Evolutionary conservation across 108 stramenopile genomes (phyloP).

Genomic region (Epithemia pelagica): DNA sequence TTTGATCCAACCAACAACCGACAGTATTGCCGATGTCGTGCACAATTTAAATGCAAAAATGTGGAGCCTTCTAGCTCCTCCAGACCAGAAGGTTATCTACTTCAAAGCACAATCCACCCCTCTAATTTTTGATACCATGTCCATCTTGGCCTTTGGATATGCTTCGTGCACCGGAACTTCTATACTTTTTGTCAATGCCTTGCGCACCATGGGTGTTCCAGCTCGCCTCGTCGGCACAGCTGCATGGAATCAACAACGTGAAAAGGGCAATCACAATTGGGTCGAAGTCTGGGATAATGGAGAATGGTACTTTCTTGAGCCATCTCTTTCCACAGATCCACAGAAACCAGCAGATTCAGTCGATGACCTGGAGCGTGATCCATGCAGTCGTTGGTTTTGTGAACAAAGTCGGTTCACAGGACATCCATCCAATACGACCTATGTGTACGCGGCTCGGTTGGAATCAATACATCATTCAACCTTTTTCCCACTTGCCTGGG

Average conservation of each 20-base stretch:
- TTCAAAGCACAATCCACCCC: slow-evolving; percentile 73
- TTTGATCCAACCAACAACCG: slow-evolving; percentile 3
- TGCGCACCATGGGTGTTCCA: slow-evolving; percentile 68
- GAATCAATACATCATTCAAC: slow-evolving; percentile 12
- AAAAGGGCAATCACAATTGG: slow-evolving; percentile 89
- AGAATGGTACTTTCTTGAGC: slow-evolving; percentile 77
- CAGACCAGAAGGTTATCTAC: slow-evolving; percentile 32
- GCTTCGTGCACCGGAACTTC: slow-evolving; percentile 80
- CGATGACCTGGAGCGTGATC: slow-evolving; percentile 60
- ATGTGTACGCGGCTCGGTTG: slow-evolving; percentile 65
- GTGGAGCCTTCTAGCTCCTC: slow-evolving; percentile 42
- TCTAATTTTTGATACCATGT: slow-evolving; percentile 83
- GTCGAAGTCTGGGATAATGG: slow-evolving; percentile 69
- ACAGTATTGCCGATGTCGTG: slow-evolving; percentile 36
- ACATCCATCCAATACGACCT: slow-evolving; percentile 19
- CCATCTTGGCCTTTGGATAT: slow-evolving; percentile 74
- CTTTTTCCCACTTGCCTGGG: slow-evolving; percentile 82
- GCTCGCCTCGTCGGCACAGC: slow-evolving; percentile 81
- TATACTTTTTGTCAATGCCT: slow-evolving; percentile 54
- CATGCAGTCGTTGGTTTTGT: slow-evolving; percentile 87
- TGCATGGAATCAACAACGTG: slow-evolving; percentile 67
- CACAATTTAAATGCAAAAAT: slow-evolving; percentile 53
- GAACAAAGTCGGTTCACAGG: slow-evolving; percentile 40
- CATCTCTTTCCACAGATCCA: slow-evolving; percentile 41
- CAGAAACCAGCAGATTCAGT: neutral